These are phyloP conservation scores for Umbelopsis isabellina DNA, from an alignment of 192 early-diverging fungal genomes.

Conservation along the genomic window DNA sequence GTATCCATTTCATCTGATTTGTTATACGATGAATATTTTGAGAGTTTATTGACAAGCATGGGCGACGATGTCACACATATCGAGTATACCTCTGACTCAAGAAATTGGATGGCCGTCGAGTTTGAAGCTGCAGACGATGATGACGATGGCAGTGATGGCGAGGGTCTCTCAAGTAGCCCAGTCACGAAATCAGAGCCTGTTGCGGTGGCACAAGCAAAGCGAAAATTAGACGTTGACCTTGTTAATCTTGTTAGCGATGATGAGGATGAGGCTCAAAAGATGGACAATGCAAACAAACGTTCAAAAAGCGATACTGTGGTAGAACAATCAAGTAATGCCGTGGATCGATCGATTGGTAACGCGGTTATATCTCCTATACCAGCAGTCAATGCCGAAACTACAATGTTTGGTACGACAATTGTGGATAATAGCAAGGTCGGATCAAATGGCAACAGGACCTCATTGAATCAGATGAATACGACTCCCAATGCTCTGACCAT, in stretches of 20 bases:
- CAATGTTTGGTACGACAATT: no score
- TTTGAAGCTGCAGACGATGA: slow-evolving; percentile 16
- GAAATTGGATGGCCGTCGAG: neutral
- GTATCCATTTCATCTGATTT: neutral
- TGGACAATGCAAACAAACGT: neutral
- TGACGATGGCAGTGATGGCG: slow-evolving; percentile 26
- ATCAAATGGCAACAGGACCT: no score
- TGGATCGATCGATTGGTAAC: no score
- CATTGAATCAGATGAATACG: no score
- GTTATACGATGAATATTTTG: slow-evolving; percentile 15
- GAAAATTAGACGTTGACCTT: neutral
- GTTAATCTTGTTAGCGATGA: slow-evolving; percentile 25
- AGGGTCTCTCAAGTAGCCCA: neutral
- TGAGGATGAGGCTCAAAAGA: slow-evolving; percentile 1
- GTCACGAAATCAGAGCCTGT: neutral
- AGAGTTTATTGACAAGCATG: slow-evolving; percentile 1
- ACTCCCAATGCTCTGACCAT: no score
- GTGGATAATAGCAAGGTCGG: no score
- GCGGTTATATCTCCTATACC: no score
- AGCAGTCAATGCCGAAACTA: no score
- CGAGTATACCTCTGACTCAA: neutral
- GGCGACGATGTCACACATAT: slow-evolving; percentile 2
- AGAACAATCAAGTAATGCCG: neutral
- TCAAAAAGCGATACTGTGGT: neutral
- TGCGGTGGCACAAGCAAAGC: neutral